These are phyloP conservation scores for Rhizopogon sp. DNA, from an alignment of 768 basidiomycete species.

Conservation along the genomic window DNA sequence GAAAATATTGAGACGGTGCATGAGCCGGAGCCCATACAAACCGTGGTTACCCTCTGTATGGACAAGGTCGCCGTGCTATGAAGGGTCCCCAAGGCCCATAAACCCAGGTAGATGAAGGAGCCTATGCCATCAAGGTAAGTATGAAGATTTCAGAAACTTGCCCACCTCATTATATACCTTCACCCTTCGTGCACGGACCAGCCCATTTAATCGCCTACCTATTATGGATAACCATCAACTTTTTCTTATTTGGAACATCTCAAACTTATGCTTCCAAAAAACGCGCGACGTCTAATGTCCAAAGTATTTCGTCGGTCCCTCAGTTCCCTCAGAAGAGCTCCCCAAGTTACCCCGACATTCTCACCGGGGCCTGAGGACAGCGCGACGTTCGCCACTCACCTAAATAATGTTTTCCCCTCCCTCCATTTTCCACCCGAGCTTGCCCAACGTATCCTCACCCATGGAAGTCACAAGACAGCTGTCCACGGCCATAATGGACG, in stretches of 20 bases:
- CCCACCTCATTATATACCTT: conserved; percentile 10
- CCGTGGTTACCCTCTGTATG: conserved; percentile 37
- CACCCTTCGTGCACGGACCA: conserved; percentile 20
- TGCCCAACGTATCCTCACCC: conserved; percentile 71
- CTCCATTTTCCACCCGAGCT: conserved; percentile 68
- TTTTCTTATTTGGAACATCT: not conserved
- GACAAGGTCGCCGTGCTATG: conserved; percentile 57
- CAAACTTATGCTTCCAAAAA: too few species aligned
- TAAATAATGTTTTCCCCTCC: conserved; percentile 58
- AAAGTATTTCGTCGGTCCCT: not conserved
- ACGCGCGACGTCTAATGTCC: not conserved
- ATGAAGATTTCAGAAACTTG: conserved; percentile 21
- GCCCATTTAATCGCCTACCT: not conserved
- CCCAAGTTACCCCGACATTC: not conserved
- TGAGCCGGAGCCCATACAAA: conserved; percentile 62
- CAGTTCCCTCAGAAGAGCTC: not conserved
- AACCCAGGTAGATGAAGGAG: conserved; percentile 49
- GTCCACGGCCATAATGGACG: conserved; percentile 66
- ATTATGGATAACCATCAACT: not conserved
- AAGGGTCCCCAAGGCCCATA: conserved; percentile 49
- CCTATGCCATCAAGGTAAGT: conserved; percentile 64
- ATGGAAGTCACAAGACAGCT: conserved; percentile 68
- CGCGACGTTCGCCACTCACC: conserved; percentile 43
- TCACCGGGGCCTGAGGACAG: conserved; percentile 9
- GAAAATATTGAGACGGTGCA: conserved; percentile 81